A percentile compares a stretch with the other conserved stretches of the same genome.
Conservation (phyloP, 2,329 filamentous ascomycete genomes). For the Neophaeococcomyces aloes region DNA sequence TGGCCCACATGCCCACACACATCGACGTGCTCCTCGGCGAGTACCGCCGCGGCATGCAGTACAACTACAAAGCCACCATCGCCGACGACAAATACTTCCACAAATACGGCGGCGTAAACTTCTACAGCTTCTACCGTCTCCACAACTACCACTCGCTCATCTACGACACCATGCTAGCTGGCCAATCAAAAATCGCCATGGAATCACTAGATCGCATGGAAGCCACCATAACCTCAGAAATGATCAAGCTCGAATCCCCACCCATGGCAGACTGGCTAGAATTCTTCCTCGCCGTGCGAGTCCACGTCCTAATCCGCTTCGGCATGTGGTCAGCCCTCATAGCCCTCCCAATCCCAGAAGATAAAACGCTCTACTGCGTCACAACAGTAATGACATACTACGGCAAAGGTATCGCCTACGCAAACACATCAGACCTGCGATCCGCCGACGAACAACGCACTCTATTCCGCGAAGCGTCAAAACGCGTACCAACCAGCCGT, state of each 20-base stretch:
- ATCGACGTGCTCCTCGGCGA: slow-evolving; percentile 64
- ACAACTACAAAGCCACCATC: slow-evolving; percentile 55
- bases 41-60: slow-evolving; percentile 54
- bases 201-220: slow-evolving; percentile 52
- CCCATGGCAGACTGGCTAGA: slow-evolving; percentile 75
- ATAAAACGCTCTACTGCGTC: slow-evolving; percentile 53
- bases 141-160: slow-evolving; percentile 67
- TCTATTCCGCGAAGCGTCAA: slow-evolving; percentile 43
- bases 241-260: slow-evolving; percentile 54
- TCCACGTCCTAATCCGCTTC: slow-evolving; percentile 63
- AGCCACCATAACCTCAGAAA: slow-evolving; percentile 48
- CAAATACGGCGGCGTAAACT: slow-evolving; percentile 52
- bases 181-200: slow-evolving; percentile 51
- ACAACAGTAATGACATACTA: slow-evolving; percentile 61
- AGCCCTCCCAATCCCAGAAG: slow-evolving; percentile 44
- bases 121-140: slow-evolving; percentile 65
- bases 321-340: slow-evolving; percentile 60
- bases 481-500: slow-evolving; percentile 47
- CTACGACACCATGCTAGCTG: slow-evolving; percentile 70
- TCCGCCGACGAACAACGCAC: slow-evolving; percentile 44
- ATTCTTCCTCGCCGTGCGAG: slow-evolving; percentile 54
- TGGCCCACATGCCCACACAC: slow-evolving; percentile 69
- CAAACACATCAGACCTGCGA: slow-evolving; percentile 45
- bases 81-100: slow-evolving; percentile 58
- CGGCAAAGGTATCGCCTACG: slow-evolving; percentile 55